These are phyloP conservation scores for Rhynchosporium graminicola DNA, from an alignment of 2,329 filamentous ascomycete species.

Conservation along the genomic window DNA sequence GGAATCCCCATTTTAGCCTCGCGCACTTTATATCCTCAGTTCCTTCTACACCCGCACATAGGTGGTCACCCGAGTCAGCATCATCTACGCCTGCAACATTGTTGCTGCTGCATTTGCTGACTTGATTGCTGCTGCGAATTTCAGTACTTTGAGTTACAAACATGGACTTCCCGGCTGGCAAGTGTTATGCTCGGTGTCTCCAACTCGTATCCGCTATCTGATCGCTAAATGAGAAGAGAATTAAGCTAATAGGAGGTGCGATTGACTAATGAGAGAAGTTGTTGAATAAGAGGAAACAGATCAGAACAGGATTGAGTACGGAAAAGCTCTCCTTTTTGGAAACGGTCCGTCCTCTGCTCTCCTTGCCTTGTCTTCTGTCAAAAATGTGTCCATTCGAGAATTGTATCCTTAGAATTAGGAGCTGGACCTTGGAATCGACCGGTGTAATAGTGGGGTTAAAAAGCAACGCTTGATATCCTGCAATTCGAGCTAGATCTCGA, in stretches of 20 bases:
- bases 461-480: background rate
- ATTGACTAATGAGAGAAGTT: no score
- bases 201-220: no score
- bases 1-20: conserved; percentile 42
- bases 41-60: conserved; percentile 57
- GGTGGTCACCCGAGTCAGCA: conserved; percentile 45
- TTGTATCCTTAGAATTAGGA: background rate
- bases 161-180: conserved; percentile 45
- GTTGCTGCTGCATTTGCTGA: conserved; percentile 48
- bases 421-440: conserved; percentile 6
- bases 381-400: background rate
- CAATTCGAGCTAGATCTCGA: background rate
- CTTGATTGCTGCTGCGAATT: conserved; percentile 54
- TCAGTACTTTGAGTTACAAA: conserved; percentile 38
- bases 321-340: no score
- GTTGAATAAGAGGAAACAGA: no score
- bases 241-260: no score
- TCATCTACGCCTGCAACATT: conserved; percentile 49
- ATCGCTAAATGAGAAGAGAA: no score
- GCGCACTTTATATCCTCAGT: conserved; percentile 51
- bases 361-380: background rate
- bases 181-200: no score
- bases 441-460: background rate
- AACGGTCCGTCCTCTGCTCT: background rate
- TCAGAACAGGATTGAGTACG: no score